Base-by-base conservation (phyloP, 805 yeast species). In the Saturnispora serradocipensis region DNA sequence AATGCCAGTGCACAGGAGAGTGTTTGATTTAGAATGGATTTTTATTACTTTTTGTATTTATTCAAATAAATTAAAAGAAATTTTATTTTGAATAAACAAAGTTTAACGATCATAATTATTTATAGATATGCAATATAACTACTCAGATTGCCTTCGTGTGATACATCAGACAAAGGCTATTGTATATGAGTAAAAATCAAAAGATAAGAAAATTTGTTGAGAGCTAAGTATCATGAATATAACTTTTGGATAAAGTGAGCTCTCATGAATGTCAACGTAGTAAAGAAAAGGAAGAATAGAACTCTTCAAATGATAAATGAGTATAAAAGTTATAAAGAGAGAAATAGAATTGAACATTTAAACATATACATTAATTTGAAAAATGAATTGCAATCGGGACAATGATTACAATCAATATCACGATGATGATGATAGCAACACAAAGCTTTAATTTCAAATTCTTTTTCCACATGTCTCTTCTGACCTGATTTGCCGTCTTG, bases 401-500 rank as follows among this genome's bases (percentile, higher is more conserved):
- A 58, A 90, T 86, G 57, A 84, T 81, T 52, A 91, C 95, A 51
- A 91, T 86, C 53, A 91, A 71, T 59, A 91, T 71, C 49, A 90
- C 81, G 63, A 91, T 81, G 49, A 93, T 72, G 25, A 84, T 82
- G 28, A 84, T 86, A 46, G 84, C 81, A 54, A 90, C 84, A 70
- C 98, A 91, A 75, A 90, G 73, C 69, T 95, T 84, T 91, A 93
- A 86, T 74, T 93, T 93, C 80, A 93, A 78, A 68, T 91, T 96
- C 70, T 93, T 91, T 86, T 95, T 87, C 98, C 98, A 91, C 97
- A 91, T 91, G 66, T 90, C 95, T 70, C 90, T 91, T 72, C 99
- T 86, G 46, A 91, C 97, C 61, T 95, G 83, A 72, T 91, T 91
- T 54, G 99, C 98, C 40, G 97, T 95, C 67, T 96, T 80, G 67